phyloP scores from a whole-genome alignment of 176 grass and related monocot genomes.

The Calamus simplicifolius region DNA sequence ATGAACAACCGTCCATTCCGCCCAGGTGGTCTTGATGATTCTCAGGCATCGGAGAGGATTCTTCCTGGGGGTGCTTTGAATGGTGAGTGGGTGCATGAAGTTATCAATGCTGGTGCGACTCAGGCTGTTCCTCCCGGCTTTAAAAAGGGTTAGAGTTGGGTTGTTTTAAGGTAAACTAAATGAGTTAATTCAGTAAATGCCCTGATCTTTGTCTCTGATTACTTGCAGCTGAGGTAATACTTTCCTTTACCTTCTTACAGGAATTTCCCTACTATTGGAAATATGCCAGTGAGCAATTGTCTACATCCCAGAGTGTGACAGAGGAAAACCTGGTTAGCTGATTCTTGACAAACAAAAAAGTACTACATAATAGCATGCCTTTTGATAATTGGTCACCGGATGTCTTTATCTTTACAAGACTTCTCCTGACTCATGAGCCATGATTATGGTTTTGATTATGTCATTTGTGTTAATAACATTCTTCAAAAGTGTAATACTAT shows the following conservation, averaged over 20 bases:
- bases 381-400: too few species aligned
- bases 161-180: conserved; percentile 52
- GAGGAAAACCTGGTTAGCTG: conserved; percentile 8
- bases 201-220: not conserved
- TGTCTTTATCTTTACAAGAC: not conserved
- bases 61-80: conserved; percentile 45
- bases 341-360: not conserved
- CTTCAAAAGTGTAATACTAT: too few species aligned
- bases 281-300: conserved; percentile 11
- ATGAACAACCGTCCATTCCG: conserved; percentile 75
- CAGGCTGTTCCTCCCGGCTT: conserved; percentile 60
- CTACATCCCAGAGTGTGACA: conserved; percentile 8
- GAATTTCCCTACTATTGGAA: conserved; percentile 55
- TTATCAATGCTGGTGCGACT: conserved; percentile 36
- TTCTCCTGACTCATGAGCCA: not conserved
- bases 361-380: too few species aligned
- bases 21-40: conserved; percentile 47
- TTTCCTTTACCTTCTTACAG: conserved; percentile 23
- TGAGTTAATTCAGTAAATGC: too few species aligned
- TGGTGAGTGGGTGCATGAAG: conserved; percentile 63
- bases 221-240: not conserved
- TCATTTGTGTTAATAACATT: too few species aligned
- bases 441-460: too few species aligned
- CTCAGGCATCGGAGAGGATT: conserved; percentile 14
- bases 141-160: conserved; percentile 71